Evolutionary conservation across 164 flowering plant genomes (phyloP).

Genomic region (Sextonia rubra): DNA sequence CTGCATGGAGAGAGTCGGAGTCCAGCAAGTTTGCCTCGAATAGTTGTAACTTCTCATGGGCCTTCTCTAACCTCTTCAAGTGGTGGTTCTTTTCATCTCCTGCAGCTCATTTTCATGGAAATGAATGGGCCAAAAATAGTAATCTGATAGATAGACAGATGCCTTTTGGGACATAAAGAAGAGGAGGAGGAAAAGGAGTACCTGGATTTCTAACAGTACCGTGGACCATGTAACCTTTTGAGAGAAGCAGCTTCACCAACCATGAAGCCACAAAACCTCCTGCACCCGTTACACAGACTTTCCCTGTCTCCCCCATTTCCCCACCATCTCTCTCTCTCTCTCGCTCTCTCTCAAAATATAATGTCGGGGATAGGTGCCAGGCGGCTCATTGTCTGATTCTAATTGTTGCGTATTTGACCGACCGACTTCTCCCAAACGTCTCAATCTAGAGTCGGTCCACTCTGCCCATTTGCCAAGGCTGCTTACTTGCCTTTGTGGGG

Average conservation of each 20-base stretch:
- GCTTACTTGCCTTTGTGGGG: no score
- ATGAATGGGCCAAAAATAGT: neutral
- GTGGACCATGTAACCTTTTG: constrained; percentile 49
- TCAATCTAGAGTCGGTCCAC: no score
- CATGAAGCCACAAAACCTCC: constrained; percentile 66
- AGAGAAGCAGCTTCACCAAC: constrained; percentile 66
- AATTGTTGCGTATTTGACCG: no score
- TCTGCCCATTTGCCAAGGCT: no score
- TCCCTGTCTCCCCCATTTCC: constrained; percentile 10
- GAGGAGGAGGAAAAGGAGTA: constrained; percentile 11
- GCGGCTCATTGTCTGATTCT: no score
- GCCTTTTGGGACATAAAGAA: no score
- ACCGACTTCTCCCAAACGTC: no score
- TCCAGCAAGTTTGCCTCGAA: constrained; percentile 57
- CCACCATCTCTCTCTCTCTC: neutral
- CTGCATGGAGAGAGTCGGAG: constrained; percentile 33
- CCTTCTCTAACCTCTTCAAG: constrained; percentile 37
- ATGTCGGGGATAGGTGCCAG: no score
- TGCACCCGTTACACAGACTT: constrained; percentile 75
- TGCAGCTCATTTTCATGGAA: constrained; percentile 9
- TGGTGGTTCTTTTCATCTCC: constrained; percentile 48
- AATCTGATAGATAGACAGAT: neutral
- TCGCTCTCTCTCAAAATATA: neutral
- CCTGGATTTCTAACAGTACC: constrained; percentile 71
- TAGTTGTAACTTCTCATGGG: constrained; percentile 40